Base-by-base conservation (phyloP, 164 flowering plant genomes). In the Nymphaea colorata region DNA sequence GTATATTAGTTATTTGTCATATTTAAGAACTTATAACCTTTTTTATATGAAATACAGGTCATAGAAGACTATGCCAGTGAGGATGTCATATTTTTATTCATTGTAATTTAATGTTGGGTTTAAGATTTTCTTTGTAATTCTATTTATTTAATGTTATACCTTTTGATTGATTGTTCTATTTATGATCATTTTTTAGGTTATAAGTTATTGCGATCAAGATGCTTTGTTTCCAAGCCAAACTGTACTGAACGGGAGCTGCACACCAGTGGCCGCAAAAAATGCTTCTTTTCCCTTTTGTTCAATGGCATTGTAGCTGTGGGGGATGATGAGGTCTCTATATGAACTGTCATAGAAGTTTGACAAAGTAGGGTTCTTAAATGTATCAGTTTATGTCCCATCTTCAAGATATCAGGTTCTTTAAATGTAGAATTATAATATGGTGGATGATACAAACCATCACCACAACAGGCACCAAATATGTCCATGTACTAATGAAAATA, bases 181-280 rank as follows among this genome's bases (percentile, higher is more conserved):
- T 25, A 0, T 0, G 36, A 25, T 25, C 36, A 25, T 25, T 25
- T 25, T 25, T 25, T 1, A 25, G 36, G 36, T 25, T 25, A 25
- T 25, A 25, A 25, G 0, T 25, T 25, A 25, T 25, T 25, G 36
- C 36, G 36, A 25, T 25, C 36, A 25, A 25, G 1, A 25, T 25
- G 66, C 80, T 75, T 44, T 71, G 64, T 63, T 87, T 84, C 51
- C 70, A 74, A 44, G 55, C 76, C 41, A 68, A 78, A 25, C 76
- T 79, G 59, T 73, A 79, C 14, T 82, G 77, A 62, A 65, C 70
- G 43, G 85, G 65, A 42, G 36, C 64, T 59, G 81, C 77, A 68
- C 78, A 82, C 71, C 73, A 79, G 44, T 72, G 41, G 4, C 64
- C 80, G 70, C 53, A 71, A 59, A 73, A 43, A 64, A 64, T 64